phyloP scores from a whole-genome alignment of 2,329 filamentous ascomycete genomes.

The Helotiales sp. region DNA sequence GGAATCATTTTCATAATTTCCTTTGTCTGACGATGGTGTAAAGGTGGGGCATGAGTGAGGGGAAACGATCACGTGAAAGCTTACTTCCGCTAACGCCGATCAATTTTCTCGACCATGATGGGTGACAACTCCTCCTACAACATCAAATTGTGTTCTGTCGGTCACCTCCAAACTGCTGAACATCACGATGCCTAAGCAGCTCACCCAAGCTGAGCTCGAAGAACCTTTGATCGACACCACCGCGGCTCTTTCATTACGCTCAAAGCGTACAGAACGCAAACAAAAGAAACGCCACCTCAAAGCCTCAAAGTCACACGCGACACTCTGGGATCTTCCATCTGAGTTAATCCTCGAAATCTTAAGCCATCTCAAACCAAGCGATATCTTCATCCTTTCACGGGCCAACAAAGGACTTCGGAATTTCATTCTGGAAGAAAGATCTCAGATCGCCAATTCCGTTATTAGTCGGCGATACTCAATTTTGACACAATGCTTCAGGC shows the following conservation, averaged over 20 bases:
- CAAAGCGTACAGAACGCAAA: slow-evolving; percentile 52
- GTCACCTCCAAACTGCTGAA: too few species aligned
- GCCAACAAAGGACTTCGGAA: slow-evolving; percentile 42
- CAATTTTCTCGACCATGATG: too few species aligned
- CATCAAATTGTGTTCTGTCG: too few species aligned
- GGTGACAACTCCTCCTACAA: too few species aligned
- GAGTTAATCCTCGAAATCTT: slow-evolving; percentile 53
- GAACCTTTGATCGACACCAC: slow-evolving; percentile 52
- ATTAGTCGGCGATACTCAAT: slow-evolving; percentile 48
- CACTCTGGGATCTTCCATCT: slow-evolving; percentile 49
- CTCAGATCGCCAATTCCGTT: slow-evolving; percentile 44
- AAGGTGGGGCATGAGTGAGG: too few species aligned
- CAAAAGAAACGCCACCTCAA: slow-evolving; percentile 45
- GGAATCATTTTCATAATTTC: too few species aligned
- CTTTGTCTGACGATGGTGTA: too few species aligned
- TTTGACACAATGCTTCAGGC: slow-evolving; percentile 51
- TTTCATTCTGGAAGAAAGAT: slow-evolving; percentile 47
- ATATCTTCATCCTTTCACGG: slow-evolving; percentile 47
- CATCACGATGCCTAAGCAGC: too few species aligned
- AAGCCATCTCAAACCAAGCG: slow-evolving; percentile 47
- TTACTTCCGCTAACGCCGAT: too few species aligned
- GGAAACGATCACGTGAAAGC: too few species aligned
- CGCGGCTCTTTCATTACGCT: slow-evolving; percentile 46
- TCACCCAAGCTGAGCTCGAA: too few species aligned
- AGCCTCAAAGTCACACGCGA: slow-evolving; percentile 33